Conservation (phyloP, 1,284 basidiomycete species). For the Apiotrichum sp. region DNA sequence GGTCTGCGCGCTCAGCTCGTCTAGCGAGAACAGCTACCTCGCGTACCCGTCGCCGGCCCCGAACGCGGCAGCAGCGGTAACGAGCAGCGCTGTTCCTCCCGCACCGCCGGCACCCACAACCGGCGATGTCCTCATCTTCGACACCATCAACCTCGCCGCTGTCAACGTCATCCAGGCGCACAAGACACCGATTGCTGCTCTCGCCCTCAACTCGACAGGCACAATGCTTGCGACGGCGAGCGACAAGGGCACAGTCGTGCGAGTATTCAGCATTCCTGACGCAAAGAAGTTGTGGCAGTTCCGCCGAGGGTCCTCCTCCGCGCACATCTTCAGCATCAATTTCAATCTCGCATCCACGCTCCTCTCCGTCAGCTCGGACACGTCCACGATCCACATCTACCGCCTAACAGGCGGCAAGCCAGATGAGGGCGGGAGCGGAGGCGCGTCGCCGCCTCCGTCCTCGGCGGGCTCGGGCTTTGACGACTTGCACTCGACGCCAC, state of each 20-base stretch:
- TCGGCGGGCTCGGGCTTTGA: slow-evolving; percentile 10
- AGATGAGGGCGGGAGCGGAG: neutral
- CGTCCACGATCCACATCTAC: slow-evolving; percentile 97
- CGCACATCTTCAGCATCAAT: slow-evolving; percentile 82
- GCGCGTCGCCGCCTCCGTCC: neutral
- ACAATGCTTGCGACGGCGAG: slow-evolving; percentile 88
- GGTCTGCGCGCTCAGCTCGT: slow-evolving; percentile 88
- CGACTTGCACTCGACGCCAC: slow-evolving; percentile 12
- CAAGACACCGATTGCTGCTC: slow-evolving; percentile 82
- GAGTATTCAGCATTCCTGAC: slow-evolving; percentile 85
- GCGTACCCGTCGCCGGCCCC: slow-evolving; percentile 94
- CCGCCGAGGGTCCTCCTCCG: slow-evolving; percentile 77
- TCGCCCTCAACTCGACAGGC: slow-evolving; percentile 80
- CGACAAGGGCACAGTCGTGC: slow-evolving; percentile 94
- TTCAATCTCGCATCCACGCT: slow-evolving; percentile 82
- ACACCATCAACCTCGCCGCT: slow-evolving; percentile 81
- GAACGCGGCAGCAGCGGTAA: slow-evolving; percentile 54
- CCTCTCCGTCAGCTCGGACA: slow-evolving; percentile 82
- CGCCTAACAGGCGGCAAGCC: slow-evolving; percentile 54
- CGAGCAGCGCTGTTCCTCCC: slow-evolving; percentile 36
- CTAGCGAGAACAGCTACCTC: slow-evolving; percentile 91
- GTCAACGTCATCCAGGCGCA: slow-evolving; percentile 97
- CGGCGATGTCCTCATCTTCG: slow-evolving; percentile 89
- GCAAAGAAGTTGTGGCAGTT: slow-evolving; percentile 95
- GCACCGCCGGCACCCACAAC: slow-evolving; percentile 52